Conservation (phyloP, 78 protist genomes). For the Dictyostelium discoideum region dicty_2.7 NC_007088.5:6678001-6678500, state of each 20-base stretch:
- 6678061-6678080: constrained; percentile 27
- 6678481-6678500: constrained; percentile 1
- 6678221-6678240: constrained; percentile 47
- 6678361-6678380: background rate
- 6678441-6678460: constrained; percentile 69
- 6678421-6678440: constrained; percentile 53
- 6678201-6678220: constrained; percentile 19
- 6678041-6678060: constrained; percentile 69
- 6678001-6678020: background rate
- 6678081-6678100: constrained; percentile 11
- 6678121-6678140: constrained; percentile 54
- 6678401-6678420: constrained; percentile 5
- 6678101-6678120: constrained; percentile 44
- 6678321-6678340: constrained; percentile 20
- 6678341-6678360: background rate
- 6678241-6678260: constrained; percentile 29
- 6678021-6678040: constrained; percentile 15
- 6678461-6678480: constrained; percentile 27
- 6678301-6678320: constrained; percentile 35
- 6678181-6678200: constrained; percentile 30
- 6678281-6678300: background rate
- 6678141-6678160: constrained; percentile 35
- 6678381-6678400: background rate
- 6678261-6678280: constrained; percentile 63
- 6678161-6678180: constrained; percentile 50